Base-by-base conservation (phyloP, 1,284 basidiomycete genomes). In the Heliocybe sulcata region DNA sequence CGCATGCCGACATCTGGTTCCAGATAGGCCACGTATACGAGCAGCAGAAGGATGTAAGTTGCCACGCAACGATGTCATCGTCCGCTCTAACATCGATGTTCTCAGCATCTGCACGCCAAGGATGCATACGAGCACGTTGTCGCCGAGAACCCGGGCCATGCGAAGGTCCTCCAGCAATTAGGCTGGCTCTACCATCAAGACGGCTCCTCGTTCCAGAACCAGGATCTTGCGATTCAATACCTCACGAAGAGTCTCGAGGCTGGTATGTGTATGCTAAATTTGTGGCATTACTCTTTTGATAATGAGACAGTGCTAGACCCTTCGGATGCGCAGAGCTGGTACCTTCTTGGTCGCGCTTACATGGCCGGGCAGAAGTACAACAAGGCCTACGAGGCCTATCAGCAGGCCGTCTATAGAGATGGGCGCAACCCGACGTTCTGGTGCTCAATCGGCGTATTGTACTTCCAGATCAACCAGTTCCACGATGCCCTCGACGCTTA, bases 351-450 rank as follows among this genome's bases (percentile, higher is more conserved):
- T 48, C 90, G 96, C 58, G 94, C 96, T 1, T 99, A 96, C 73
- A 98, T 99, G 95, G 92, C 93, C 3, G 92, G 92, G n/a, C 91
- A 94, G 70, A 96, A 98, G 69, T 98, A 97, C 77, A 98, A 97
- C 81, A 98, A 98, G 72, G 97, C 97, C 1, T 99, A 99, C 74
- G 95, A 99, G 72, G 95, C 96, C 0, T 99, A 99, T 67, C 96
- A 99, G 67, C 96, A 99, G 71, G 96, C 96, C 3, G 95, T 99
- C 23, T 99, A 99, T 72, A 89, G 95, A 51, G 96, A 99, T 65
- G 95, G 96, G 9, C 92, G 95, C 60, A 99, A 98, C 68, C 97
- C 97, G 0, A 98, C 96, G 0, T 98, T 98, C 74, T 99, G 96
- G 97, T 99, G 97, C 70, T 98, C 94, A 25, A 99, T 99, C 64